Evolutionary conservation across 164 flowering plant genomes (phyloP).

Genomic region (Annona squamosa): DNA sequence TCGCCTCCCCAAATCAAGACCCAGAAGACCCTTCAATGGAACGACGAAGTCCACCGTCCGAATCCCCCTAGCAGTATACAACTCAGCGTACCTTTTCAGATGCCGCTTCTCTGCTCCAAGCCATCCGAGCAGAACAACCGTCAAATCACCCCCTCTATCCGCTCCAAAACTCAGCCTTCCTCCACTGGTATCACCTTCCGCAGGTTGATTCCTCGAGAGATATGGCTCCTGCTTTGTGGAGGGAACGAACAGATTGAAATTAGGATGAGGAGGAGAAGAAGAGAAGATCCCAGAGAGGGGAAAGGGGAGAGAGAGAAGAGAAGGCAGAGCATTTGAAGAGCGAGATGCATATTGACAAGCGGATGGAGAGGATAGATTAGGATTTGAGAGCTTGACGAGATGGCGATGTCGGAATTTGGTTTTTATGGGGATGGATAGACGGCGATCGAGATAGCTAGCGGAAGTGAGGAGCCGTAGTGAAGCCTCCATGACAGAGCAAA

Average conservation of each 20-base stretch:
- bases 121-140: conserved; percentile 90
- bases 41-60: conserved; percentile 63
- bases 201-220: conserved; percentile 10
- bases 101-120: conserved; percentile 76
- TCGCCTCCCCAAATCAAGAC: conserved; percentile 55
- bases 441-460: conserved; percentile 3
- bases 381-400: neutral
- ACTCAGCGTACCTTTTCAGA: conserved; percentile 66
- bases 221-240: conserved; percentile 8
- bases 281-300: conserved; percentile 5
- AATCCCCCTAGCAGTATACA: conserved; percentile 62
- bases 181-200: neutral
- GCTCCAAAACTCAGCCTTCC: conserved; percentile 4
- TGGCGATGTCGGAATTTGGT: neutral
- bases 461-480: conserved; percentile 21
- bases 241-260: conserved; percentile 8
- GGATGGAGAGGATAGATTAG: conserved; percentile 5
- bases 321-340: conserved; percentile 11
- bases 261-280: conserved; percentile 2
- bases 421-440: conserved; percentile 9
- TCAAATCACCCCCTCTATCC: conserved; percentile 21
- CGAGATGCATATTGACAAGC: conserved; percentile 1
- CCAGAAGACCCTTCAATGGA: conserved; percentile 44
- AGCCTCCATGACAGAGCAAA: conserved; percentile 38
- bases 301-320: conserved; percentile 23